A percentile compares a stretch with the other conserved stretches of the same genome.
These are phyloP conservation scores for Rubus parviflorus DNA, from an alignment of 306 rosid genomes.

Conservation along the genomic window DNA sequence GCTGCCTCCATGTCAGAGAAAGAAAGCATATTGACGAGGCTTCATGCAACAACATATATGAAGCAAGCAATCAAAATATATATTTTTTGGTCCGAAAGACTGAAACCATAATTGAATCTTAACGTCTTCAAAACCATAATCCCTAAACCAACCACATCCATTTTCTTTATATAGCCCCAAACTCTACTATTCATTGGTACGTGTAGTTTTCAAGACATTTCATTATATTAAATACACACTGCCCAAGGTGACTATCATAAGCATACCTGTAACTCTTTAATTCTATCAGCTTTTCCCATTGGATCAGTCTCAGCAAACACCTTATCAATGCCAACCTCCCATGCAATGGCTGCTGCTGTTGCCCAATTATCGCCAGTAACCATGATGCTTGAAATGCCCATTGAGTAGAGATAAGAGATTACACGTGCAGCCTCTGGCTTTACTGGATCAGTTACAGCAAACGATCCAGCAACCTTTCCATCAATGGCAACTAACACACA, in stretches of 20 bases:
- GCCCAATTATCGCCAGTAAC: slow-evolving; percentile 92
- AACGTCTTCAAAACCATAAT: background rate
- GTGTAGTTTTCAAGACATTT: no score
- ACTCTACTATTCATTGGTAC: background rate
- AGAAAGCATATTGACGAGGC: background rate
- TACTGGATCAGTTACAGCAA: slow-evolving; percentile 78
- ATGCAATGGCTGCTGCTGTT: slow-evolving; percentile 79
- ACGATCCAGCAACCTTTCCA: slow-evolving; percentile 89
- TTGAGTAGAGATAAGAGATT: slow-evolving; percentile 67
- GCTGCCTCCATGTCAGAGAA: background rate
- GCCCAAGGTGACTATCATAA: background rate
- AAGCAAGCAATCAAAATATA: background rate
- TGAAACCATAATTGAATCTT: background rate
- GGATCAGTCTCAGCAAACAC: slow-evolving; percentile 90
- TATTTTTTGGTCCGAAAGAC: background rate
- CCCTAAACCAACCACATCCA: background rate
- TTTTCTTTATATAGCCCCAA: background rate
- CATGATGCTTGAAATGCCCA: slow-evolving; percentile 84
- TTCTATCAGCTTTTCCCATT: slow-evolving; percentile 71
- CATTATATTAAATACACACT: background rate
- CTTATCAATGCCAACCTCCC: slow-evolving; percentile 72
- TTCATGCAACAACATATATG: background rate
- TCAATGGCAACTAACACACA: slow-evolving; percentile 81
- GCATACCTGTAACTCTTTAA: slow-evolving; percentile 79
- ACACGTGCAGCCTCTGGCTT: slow-evolving; percentile 83